A percentile compares a stretch with the other conserved stretches of the same genome.
Evolutionary conservation across 768 basidiomycete genomes (phyloP).

Genomic region (Dioszegia crocea): DNA sequence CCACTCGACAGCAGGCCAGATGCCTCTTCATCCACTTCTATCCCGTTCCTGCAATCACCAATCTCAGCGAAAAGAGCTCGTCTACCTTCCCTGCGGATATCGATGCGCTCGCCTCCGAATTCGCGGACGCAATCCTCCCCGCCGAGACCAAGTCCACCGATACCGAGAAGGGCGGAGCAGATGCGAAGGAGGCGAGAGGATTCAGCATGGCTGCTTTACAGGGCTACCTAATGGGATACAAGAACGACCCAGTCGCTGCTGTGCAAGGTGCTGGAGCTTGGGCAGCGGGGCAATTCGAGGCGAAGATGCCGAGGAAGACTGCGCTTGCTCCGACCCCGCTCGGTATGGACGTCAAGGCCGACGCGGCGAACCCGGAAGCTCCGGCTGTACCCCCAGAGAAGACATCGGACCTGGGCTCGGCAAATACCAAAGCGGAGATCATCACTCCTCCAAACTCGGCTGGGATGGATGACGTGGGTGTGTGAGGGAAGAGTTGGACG

Average conservation of each 20-base stretch:
- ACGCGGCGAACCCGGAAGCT: too few species aligned
- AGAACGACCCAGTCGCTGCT: conserved; percentile 60
- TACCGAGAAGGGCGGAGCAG: neutral
- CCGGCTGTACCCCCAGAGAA: too few species aligned
- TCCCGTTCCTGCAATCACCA: neutral
- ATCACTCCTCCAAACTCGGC: too few species aligned
- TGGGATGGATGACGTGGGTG: too few species aligned
- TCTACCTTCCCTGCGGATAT: neutral
- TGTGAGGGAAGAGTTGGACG: too few species aligned
- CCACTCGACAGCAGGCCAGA: conserved; percentile 60
- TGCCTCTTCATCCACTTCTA: conserved; percentile 31
- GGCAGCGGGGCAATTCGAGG: conserved; percentile 55
- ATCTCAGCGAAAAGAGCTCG: neutral
- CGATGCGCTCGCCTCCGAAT: conserved; percentile 56
- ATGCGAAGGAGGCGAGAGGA: neutral
- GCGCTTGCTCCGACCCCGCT: too few species aligned
- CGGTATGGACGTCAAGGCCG: too few species aligned
- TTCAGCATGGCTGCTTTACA: conserved; percentile 83
- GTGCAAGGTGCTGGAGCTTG: conserved; percentile 75
- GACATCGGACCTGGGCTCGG: too few species aligned
- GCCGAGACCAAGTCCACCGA: conserved; percentile 51
- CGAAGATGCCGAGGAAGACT: neutral
- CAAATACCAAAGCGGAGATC: too few species aligned
- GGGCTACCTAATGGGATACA: conserved; percentile 71
- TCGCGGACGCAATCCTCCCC: conserved; percentile 64